These are phyloP conservation scores for Daldinia caldariorum DNA, from an alignment of 495 filamentous ascomycete species.

Conservation along the genomic window DNA sequence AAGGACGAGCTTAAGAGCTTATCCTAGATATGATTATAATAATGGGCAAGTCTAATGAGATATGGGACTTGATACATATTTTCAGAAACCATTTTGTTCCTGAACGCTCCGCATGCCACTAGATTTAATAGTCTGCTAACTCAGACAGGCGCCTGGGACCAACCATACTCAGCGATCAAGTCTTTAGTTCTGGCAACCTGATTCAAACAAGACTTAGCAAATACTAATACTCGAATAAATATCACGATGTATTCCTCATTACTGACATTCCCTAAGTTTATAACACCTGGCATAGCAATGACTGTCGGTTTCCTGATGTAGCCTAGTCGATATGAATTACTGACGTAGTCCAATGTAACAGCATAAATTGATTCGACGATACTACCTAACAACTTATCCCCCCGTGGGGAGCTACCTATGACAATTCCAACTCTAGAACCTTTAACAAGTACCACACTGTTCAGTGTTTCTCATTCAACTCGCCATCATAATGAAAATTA, in stretches of 20 bases:
- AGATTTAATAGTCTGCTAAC: not conserved
- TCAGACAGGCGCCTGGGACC: not conserved
- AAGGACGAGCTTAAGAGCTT: slow-evolving; percentile 32
- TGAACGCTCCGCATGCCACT: not conserved
- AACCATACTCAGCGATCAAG: not conserved
- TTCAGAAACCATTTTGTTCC: no score
- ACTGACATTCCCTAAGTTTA: not conserved
- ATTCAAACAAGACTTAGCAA: not conserved
- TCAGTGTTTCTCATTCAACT: not conserved
- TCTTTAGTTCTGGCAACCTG: not conserved
- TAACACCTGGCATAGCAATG: not conserved
- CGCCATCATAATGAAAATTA: slow-evolving; percentile 57
- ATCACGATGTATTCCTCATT: not conserved
- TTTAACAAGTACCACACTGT: not conserved
- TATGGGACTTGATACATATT: no score
- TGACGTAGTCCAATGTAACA: slow-evolving; percentile 5
- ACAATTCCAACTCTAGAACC: not conserved
- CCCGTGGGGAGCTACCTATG: not conserved
- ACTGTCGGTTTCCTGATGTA: not conserved
- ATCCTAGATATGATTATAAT: not conserved
- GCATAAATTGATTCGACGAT: slow-evolving; percentile 1
- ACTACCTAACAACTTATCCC: not conserved
- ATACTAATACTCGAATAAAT: not conserved
- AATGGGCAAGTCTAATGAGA: no score
- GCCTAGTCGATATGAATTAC: not conserved